Base-by-base conservation (phyloP, 1,284 basidiomycete genomes). In the Trichosporon sp. region DNA sequence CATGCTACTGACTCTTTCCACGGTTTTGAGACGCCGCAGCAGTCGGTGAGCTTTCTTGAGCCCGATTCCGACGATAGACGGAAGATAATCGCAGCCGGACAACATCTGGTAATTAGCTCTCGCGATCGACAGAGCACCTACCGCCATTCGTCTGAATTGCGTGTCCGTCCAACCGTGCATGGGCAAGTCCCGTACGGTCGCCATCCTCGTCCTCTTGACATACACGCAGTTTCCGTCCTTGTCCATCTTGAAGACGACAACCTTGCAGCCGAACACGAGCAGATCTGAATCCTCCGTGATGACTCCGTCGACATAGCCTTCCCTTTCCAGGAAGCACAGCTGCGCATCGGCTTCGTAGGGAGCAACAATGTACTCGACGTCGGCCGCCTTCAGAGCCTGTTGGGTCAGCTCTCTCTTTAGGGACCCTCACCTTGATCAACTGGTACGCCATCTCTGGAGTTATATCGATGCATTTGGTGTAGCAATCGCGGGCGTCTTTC, bases 291-390 rank as follows among this genome's bases (percentile, higher is more conserved):
- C 96, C 80, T 99, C 96, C 1, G 96, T 98, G 71, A 99, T 86
- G 76, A 99, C 89, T 3, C 88, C 96, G 76, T 96, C 89, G 59
- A 96, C 92, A 58, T 91, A 75, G 13, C 92, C 91, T 49, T 84
- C 80, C 54, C 86, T 86, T 76, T 99, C 96, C 56, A 99, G 84
- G 80, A 89, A 98, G 61, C 92, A 90, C 64, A 99, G 86, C 79
- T 99, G 96, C 0, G 96, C 94, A 75, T 99, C 96, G 0, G 96
- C 96, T 83, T 99, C 96, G 79, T 99, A 99, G 0, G 96, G 96
- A 4, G 96, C 96, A 5, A 99, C 96, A 27, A 99, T 84, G 76
- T 96, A 98, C 25, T 85, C 78, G 14, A 96, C 85, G 23, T 82
- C 81, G 74, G 95, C 92, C 6, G 88, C 89, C 59, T 85, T 86